Base-by-base conservation (phyloP, 2,329 filamentous ascomycete genomes). In the Ophiostoma novo-ulmi region DNA sequence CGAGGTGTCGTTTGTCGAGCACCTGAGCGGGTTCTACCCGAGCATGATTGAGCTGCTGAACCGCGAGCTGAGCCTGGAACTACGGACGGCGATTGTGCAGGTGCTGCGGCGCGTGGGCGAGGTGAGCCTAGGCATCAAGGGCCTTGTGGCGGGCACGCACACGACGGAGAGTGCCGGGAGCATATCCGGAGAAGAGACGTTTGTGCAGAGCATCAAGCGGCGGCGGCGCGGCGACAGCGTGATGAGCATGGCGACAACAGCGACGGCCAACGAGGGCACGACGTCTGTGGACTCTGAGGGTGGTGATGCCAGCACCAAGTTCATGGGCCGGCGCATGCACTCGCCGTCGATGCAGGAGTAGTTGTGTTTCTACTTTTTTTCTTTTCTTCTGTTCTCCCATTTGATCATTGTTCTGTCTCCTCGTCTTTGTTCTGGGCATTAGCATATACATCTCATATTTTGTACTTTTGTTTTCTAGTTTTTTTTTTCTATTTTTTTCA, bases 41-140 rank as follows among this genome's bases (percentile, higher is more conserved):
- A 82, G 97, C 20, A 87, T 89, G 4, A 88, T 98, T 0, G 93
- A 96, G 69, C 82, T 99, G 20, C 83, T 99, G 70, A 87, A 86
- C 73, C 91, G 92, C 72, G 94, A 98, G 74, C 85, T 97, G 75
- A 92, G 89, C 13, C 78, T 85, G 1, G 95, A 99, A 74, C 83
- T 98, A 41, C 88, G 96, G 72, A 80, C 87, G 11, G 91, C 92
- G 0, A 84, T 99, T 61, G 89, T 97, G 73, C 85, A 88, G 0
- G 85, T 98, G 35, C 83, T 97, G 73, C 85, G 90, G 75, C 85
- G 94, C 52, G 90, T 98, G 1, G 96, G 95, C 69, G 94, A 98
- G 80, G 87, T 91, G 2, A 85, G 82, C 22, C 78, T 90, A 0
- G 87, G 86, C 3, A 87, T 88, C 69, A 80, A 84, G 72, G 82